Conservation (phyloP, 2,329 filamentous ascomycete species). For the Amauroascus verrucosus region DNA sequence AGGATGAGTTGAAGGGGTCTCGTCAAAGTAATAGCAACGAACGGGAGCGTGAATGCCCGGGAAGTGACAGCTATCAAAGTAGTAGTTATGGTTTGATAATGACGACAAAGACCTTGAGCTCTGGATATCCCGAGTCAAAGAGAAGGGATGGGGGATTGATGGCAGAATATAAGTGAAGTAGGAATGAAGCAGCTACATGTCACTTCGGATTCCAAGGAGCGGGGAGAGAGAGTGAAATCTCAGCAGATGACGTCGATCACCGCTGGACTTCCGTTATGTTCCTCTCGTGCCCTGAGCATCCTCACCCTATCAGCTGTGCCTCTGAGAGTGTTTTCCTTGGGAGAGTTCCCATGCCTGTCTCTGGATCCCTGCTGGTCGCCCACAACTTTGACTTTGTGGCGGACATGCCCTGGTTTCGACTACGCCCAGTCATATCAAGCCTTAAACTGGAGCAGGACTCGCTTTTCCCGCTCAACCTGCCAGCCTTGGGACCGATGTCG, state of each 20-base stretch:
- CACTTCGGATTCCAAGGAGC: slow-evolving; percentile 6
- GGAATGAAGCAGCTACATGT: too few species aligned
- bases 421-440: too few species aligned
- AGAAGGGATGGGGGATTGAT: too few species aligned
- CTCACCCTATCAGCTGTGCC: not conserved
- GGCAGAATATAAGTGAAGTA: too few species aligned
- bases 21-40: too few species aligned
- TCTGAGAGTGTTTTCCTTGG: not conserved
- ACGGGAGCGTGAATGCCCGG: not conserved
- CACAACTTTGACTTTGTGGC: slow-evolving; percentile 8
- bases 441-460: not conserved
- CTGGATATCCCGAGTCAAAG: too few species aligned
- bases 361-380: not conserved
- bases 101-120: not conserved
- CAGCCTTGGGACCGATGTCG: too few species aligned
- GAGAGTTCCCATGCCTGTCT: not conserved
- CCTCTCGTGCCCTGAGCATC: slow-evolving; percentile 8
- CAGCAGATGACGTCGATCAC: slow-evolving; percentile 9
- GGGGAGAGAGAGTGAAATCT: slow-evolving; percentile 7
- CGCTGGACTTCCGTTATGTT: not conserved
- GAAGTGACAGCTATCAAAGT: not conserved
- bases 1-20: too few species aligned
- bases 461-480: not conserved
- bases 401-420: not conserved
- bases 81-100: not conserved